A percentile compares a stretch with the other conserved stretches of the same genome.
Evolutionary conservation across 257 asterid species (phyloP).

Genomic region (Nicotiana paniculata): DNA sequence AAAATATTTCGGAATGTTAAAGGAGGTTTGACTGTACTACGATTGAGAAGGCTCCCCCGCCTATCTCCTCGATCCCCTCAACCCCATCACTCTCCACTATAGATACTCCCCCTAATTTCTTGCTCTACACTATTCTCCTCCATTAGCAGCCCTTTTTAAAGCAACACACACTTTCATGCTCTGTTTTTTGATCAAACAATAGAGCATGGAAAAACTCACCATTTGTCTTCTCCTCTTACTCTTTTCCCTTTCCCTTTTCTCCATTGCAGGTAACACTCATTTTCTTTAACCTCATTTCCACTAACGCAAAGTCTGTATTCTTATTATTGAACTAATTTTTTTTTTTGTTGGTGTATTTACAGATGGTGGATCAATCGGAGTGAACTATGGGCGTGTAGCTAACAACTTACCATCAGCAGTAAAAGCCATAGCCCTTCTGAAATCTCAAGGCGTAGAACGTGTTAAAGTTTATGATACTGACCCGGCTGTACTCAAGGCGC

Average conservation of each 20-base stretch:
- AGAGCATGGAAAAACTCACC: conserved; percentile 8
- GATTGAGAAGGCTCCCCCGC: neutral
- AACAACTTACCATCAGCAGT: conserved; percentile 78
- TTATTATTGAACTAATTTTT: neutral
- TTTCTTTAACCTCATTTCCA: neutral
- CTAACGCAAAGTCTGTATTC: neutral
- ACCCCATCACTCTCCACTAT: neutral
- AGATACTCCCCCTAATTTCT: neutral
- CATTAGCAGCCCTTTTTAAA: neutral
- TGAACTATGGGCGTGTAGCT: conserved; percentile 81
- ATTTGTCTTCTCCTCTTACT: neutral
- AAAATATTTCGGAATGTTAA: too few species aligned
- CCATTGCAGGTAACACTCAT: neutral
- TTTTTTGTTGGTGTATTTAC: neutral
- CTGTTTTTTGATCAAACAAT: neutral
- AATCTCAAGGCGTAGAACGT: conserved; percentile 58
- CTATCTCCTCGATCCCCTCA: neutral
- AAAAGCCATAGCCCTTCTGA: conserved; percentile 53
- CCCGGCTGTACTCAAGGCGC: conserved; percentile 69
- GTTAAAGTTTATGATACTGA: conserved; percentile 84
- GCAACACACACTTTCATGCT: conserved; percentile 6
- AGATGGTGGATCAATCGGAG: conserved; percentile 58
- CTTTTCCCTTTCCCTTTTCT: conserved; percentile 1
- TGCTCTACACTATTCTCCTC: neutral
- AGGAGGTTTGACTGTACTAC: too few species aligned